Conservation (phyloP, 208 protist genomes). For the Angomonas deanei region DNA sequence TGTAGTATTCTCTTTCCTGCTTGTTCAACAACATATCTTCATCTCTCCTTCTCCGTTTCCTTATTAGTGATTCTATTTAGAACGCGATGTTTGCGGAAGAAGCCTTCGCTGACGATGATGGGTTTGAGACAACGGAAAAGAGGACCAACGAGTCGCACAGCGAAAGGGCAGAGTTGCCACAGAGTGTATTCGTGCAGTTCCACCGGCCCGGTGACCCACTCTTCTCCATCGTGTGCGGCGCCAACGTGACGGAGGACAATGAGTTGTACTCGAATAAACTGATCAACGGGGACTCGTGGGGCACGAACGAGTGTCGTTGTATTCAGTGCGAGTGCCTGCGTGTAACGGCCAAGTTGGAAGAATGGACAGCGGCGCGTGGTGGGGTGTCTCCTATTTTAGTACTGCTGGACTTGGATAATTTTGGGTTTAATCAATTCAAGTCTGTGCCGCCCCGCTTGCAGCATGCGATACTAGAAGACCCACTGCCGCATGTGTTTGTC, state of each 20-base stretch:
- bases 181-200: conserved; percentile 22
- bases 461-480: conserved; percentile 6
- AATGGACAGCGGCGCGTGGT: neutral
- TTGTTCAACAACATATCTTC: neutral
- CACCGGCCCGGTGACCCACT: conserved; percentile 58
- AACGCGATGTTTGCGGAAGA: conserved; percentile 56
- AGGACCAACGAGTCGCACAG: neutral
- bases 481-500: conserved; percentile 46
- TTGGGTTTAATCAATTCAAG: conserved; percentile 86
- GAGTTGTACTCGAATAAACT: conserved; percentile 26
- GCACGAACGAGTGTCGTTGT: conserved; percentile 64
- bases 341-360: conserved; percentile 22
- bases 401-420: conserved; percentile 86
- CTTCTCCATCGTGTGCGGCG: conserved; percentile 64
- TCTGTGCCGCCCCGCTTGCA: conserved; percentile 23
- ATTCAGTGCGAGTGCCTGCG: conserved; percentile 63
- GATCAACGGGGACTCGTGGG: conserved; percentile 78
- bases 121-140: neutral
- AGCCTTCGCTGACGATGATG: conserved; percentile 25
- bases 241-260: conserved; percentile 20
- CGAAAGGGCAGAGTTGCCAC: neutral
- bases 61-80: neutral
- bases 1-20: no score
- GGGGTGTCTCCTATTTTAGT: conserved; percentile 29
- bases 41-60: neutral